A percentile compares a stretch with the other conserved stretches of the same genome.
phyloP scores from a whole-genome alignment of 495 filamentous ascomycete genomes.

The Xylaria palmicola region DNA sequence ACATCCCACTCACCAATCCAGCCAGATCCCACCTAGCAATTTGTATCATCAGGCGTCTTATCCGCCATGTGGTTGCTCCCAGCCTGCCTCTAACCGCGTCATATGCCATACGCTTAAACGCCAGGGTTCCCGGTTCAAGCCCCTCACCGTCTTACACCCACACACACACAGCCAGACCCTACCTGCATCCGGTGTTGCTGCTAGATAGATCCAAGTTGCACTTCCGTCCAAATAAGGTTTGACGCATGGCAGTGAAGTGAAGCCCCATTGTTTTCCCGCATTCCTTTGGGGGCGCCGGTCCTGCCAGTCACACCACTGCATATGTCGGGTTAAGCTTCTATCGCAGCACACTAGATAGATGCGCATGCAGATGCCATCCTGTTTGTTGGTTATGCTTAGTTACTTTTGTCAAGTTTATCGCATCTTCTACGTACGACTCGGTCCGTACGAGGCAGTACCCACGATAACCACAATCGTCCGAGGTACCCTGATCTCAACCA shows the following conservation, averaged over 20 bases:
- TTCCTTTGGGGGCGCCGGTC: no score
- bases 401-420: not conserved
- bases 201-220: no score
- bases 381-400: not conserved
- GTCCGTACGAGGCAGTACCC: constrained; percentile 13
- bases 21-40: no score
- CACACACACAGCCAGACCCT: no score
- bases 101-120: not conserved
- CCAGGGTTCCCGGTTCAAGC: not conserved
- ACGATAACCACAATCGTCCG: not conserved
- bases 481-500: not conserved
- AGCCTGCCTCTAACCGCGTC: not conserved
- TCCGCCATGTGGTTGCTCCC: no score
- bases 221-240: not conserved
- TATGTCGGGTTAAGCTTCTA: not conserved
- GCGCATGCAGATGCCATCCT: not conserved
- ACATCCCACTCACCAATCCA: no score
- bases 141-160: no score
- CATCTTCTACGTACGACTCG: constrained; percentile 2
- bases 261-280: no score
- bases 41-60: no score
- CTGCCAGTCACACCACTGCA: not conserved
- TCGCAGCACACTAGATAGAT: not conserved
- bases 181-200: not conserved
- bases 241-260: not conserved